A percentile compares a stretch with the other conserved stretches of the same genome.
These are phyloP conservation scores for Arthrobotrys entomopaga DNA, from an alignment of 2,329 filamentous ascomycete species.

Conservation along the genomic window DNA sequence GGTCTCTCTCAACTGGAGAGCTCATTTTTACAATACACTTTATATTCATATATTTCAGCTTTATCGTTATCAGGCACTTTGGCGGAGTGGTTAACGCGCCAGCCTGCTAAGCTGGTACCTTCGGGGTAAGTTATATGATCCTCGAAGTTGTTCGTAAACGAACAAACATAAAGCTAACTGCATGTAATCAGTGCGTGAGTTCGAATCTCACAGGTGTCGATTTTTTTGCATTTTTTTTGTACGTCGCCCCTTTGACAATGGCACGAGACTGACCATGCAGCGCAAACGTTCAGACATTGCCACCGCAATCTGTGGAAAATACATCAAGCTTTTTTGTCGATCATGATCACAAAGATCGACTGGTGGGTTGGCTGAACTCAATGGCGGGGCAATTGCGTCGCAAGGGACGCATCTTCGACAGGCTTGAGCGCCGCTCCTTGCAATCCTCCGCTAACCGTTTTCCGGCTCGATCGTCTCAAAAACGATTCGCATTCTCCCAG, in stretches of 20 bases:
- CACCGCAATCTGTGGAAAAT: not conserved
- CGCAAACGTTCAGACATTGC: too few species aligned
- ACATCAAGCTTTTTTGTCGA: not conserved
- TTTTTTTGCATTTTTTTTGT: conserved; percentile 22
- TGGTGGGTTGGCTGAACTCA: not conserved
- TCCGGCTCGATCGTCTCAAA: conserved; percentile 23
- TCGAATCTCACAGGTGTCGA: conserved; percentile 55
- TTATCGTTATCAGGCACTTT: conserved; percentile 36
- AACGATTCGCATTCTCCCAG: not conserved
- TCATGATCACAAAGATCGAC: not conserved
- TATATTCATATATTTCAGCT: too few species aligned
- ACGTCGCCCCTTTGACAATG: too few species aligned
- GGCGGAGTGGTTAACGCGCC: conserved; percentile 55
- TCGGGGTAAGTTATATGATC: conserved; percentile 21
- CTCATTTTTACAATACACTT: too few species aligned
- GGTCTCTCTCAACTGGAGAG: too few species aligned
- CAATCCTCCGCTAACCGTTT: conserved; percentile 20
- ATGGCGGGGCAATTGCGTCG: conserved; percentile 22
- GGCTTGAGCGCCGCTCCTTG: not conserved
- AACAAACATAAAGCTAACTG: conserved; percentile 16
- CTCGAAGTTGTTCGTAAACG: not conserved
- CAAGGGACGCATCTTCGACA: conserved; percentile 10
- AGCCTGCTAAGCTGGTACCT: conserved; percentile 54
- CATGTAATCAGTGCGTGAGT: conserved; percentile 39
- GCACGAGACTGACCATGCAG: too few species aligned